A percentile compares a stretch with the other conserved stretches of the same genome.
phyloP scores from a whole-genome alignment of 2,329 filamentous ascomycete species.

The Keithomyces neogunnii region DNA sequence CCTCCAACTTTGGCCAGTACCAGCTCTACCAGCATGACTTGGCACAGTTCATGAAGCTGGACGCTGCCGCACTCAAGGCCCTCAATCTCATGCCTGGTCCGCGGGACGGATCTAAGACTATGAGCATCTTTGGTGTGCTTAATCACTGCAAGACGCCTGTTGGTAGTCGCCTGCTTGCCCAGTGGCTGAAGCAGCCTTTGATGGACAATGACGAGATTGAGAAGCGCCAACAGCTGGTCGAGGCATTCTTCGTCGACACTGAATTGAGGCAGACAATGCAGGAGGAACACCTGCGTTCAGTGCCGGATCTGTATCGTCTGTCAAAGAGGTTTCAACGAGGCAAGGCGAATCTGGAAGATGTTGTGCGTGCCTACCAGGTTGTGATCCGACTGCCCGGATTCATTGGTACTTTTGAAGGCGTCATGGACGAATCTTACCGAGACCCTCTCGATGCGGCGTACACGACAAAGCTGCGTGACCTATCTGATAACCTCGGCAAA shows the following conservation, averaged over 20 bases:
- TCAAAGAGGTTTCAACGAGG: slow-evolving; percentile 92
- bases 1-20: slow-evolving; percentile 94
- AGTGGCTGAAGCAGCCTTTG: slow-evolving; percentile 96
- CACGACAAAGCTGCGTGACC: slow-evolving; percentile 69
- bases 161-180: slow-evolving; percentile 79
- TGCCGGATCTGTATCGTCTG: slow-evolving; percentile 88
- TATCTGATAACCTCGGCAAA: slow-evolving; percentile 72
- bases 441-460: slow-evolving; percentile 81
- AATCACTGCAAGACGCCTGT: slow-evolving; percentile 98
- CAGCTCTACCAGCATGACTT: slow-evolving; percentile 96
- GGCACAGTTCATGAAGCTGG: slow-evolving; percentile 96
- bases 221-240: slow-evolving; percentile 84
- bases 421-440: slow-evolving; percentile 93
- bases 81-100: slow-evolving; percentile 96
- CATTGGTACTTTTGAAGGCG: slow-evolving; percentile 76
- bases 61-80: slow-evolving; percentile 87
- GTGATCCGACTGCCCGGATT: slow-evolving; percentile 87
- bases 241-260: slow-evolving; percentile 88
- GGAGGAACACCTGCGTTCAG: slow-evolving; percentile 85
- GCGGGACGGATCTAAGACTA: slow-evolving; percentile 89
- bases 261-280: slow-evolving; percentile 93
- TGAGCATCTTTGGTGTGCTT: slow-evolving; percentile 89
- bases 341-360: slow-evolving; percentile 87
- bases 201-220: slow-evolving; percentile 89
- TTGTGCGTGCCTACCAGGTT: slow-evolving; percentile 91